Base-by-base conservation (phyloP, 225 moss, liverwort and hornwort genomes). In the Anthoceros angustus region DNA sequence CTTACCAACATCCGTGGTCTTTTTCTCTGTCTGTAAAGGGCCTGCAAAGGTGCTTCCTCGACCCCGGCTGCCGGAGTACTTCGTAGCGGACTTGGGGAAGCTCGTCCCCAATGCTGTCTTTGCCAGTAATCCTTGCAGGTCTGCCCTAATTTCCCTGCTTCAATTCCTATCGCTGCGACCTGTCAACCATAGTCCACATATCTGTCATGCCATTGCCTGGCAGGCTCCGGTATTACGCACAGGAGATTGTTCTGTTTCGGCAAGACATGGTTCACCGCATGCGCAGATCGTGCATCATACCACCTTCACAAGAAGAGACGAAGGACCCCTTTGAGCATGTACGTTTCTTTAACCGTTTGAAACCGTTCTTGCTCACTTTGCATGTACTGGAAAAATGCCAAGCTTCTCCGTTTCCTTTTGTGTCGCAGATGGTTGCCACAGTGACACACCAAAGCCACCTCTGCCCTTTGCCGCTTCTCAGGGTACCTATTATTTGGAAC, bases 231-330 rank as follows among this genome's bases (percentile, higher is more conserved):
- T 98, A 84, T 50, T 92, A 87, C 25, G 80, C 98, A 7, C 98
- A 98, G 66, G 98, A 98, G 42, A 84, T 98, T 16, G 92, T 92
- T 2, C 70, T 98, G 24, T 87, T 98, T 39, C 89, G 98, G 38
- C 89, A 98, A 73, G 98, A 98, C 69, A 72, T 98, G 73, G 80
- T 89, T 25, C 77, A 89, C 66, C 78, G 92, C 20, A 98, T 92
- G 98, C 92, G 89, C 6, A 80, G 98, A 8, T 80, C 84, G 24
- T 92, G 89, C 72, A 86, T 98, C 63, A 80, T 82, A 69, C 63
- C 77, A 55, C 98, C 98, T 8, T 89, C 92, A 12, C 89, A 92
- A 66, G 98, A 98, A 72, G 98, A 98, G 71, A 92, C 98, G 10
- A 87, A 79, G 65, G 98, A 98, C 46, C 82, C 85, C 0, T 92